Conservation (phyloP, 805 yeast species). For the Candida maris region DNA sequence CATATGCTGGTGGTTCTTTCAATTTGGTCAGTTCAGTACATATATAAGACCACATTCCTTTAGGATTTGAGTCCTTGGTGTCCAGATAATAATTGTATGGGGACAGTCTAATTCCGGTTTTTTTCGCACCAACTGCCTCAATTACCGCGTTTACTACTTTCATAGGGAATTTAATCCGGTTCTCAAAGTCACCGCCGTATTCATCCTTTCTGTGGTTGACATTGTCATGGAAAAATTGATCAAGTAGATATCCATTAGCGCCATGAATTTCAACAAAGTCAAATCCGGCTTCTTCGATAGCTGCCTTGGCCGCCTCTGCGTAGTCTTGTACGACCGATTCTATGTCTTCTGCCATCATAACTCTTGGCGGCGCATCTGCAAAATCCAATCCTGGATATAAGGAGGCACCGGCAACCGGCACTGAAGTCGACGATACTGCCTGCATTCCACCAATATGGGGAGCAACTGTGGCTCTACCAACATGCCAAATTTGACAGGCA, state of each 20-base stretch:
- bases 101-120: slow-evolving; percentile 47
- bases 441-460: slow-evolving; percentile 29
- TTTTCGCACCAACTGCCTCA: slow-evolving; percentile 50
- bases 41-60: slow-evolving; percentile 36
- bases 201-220: slow-evolving; percentile 39
- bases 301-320: slow-evolving; percentile 40
- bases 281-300: slow-evolving; percentile 35
- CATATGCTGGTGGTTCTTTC: slow-evolving; percentile 28
- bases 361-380: slow-evolving; percentile 21
- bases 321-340: slow-evolving; percentile 45
- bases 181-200: slow-evolving; percentile 42
- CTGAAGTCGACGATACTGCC: slow-evolving; percentile 38
- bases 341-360: slow-evolving; percentile 32
- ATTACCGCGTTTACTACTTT: slow-evolving; percentile 50
- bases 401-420: slow-evolving; percentile 31
- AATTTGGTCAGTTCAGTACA: slow-evolving; percentile 34
- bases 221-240: slow-evolving; percentile 36
- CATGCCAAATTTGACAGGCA: slow-evolving; percentile 48
- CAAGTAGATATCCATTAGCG: slow-evolving; percentile 39
- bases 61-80: slow-evolving; percentile 35
- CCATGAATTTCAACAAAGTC: slow-evolving; percentile 41
- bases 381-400: slow-evolving; percentile 4
- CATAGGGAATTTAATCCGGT: slow-evolving; percentile 36
- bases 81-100: slow-evolving; percentile 42
- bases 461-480: slow-evolving; percentile 39